A percentile compares a stretch with the other conserved stretches of the same genome.
These are phyloP conservation scores for Epichloe sp. DNA, from an alignment of 2,329 filamentous ascomycete genomes.

Conservation along the genomic window DNA sequence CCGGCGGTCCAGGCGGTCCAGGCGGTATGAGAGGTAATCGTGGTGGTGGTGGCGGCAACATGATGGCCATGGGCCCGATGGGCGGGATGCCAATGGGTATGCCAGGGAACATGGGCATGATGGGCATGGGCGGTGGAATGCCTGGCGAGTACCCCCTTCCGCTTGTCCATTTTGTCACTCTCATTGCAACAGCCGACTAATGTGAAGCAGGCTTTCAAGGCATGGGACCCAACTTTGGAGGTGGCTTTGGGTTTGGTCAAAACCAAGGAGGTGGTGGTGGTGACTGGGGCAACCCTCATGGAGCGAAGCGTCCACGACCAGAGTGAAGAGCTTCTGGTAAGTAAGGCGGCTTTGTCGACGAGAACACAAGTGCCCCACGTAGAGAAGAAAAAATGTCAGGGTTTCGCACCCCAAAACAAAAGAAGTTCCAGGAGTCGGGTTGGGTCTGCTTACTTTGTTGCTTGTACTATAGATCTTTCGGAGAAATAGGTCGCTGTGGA, in stretches of 20 bases:
- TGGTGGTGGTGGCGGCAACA: conserved; percentile 30
- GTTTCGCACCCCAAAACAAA: neutral
- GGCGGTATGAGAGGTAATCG: conserved; percentile 35
- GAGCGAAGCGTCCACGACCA: conserved; percentile 64
- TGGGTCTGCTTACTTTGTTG: conserved; percentile 1
- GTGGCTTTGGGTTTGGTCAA: conserved; percentile 51
- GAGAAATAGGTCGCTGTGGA: neutral
- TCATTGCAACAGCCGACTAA: conserved; percentile 10
- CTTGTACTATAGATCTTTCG: conserved; percentile 6
- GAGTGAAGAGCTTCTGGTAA: conserved; percentile 31
- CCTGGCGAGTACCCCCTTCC: conserved; percentile 16
- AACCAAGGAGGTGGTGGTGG: conserved; percentile 32
- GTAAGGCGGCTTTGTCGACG: neutral
- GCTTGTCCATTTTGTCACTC: too few species aligned
- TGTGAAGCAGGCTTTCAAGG: conserved; percentile 45
- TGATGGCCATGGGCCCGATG: conserved; percentile 36
- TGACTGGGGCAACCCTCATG: conserved; percentile 69
- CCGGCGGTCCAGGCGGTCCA: conserved; percentile 29
- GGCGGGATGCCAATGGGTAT: conserved; percentile 41
- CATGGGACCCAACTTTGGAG: conserved; percentile 59
- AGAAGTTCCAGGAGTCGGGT: neutral
- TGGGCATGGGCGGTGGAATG: conserved; percentile 35
- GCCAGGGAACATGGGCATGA: conserved; percentile 42
- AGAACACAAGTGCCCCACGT: neutral
- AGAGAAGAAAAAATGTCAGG: neutral